Evolutionary conservation across 768 basidiomycete species (phyloP).

Genomic region (Leccinum variicolor): DNA sequence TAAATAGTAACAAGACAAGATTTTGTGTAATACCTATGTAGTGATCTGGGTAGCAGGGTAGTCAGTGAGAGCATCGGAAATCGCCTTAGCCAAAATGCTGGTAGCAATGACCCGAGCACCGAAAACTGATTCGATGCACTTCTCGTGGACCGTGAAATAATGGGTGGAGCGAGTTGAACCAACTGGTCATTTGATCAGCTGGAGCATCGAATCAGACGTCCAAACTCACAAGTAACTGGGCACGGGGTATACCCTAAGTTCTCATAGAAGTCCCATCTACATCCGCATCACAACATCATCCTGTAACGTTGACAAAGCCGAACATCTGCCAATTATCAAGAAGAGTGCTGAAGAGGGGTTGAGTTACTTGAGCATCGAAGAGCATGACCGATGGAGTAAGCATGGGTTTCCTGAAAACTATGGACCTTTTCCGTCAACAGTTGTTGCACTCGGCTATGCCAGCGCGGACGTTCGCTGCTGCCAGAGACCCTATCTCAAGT

Average conservation of each 20-base stretch:
- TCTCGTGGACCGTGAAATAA: conserved; percentile 59
- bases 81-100: conserved; percentile 50
- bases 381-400: conserved; percentile 43
- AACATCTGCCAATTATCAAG: conserved; percentile 49
- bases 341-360: conserved; percentile 55
- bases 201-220: no score
- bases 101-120: not conserved
- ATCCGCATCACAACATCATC: no score
- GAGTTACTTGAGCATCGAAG: no score
- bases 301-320: conserved; percentile 57
- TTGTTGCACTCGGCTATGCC: conserved; percentile 51
- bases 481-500: conserved; percentile 32
- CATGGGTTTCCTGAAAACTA: no score
- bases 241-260: no score
- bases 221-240: no score
- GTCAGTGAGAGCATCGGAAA: conserved; percentile 43
- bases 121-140: conserved; percentile 15
- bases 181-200: conserved; percentile 44
- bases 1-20: not conserved
- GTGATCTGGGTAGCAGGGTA: conserved; percentile 8
- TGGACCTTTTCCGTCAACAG: conserved; percentile 31
- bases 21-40: conserved; percentile 1
- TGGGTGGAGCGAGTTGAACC: conserved; percentile 56
- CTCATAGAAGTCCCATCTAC: conserved; percentile 33
- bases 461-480: conserved; percentile 27